phyloP scores from a whole-genome alignment of 441 rosid species.

The Codiaeum variegatum region DNA sequence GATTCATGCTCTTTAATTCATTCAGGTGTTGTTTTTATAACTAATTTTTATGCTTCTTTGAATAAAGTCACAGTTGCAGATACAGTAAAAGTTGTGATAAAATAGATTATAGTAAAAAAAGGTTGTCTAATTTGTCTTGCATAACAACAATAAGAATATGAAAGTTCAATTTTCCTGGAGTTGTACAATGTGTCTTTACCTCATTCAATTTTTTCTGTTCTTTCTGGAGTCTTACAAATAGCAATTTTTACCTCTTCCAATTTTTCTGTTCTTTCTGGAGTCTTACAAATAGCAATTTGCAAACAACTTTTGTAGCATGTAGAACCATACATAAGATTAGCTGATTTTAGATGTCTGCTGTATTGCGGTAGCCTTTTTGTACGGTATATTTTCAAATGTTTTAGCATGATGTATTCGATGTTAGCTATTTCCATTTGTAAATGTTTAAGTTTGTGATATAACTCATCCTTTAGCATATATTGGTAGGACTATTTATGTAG shows the following conservation, averaged over 20 bases:
- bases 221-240: not conserved
- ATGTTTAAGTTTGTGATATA: not conserved
- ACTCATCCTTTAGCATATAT: no score
- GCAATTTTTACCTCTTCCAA: not conserved
- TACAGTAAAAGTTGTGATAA: not conserved
- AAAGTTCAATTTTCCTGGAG: not conserved
- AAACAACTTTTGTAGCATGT: not conserved
- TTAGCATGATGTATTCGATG: not conserved
- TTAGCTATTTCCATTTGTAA: not conserved
- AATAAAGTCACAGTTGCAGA: not conserved
- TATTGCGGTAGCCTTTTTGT: not conserved
- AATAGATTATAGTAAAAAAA: not conserved
- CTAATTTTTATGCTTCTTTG: not conserved
- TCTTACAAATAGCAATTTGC: not conserved
- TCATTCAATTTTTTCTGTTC: not conserved
- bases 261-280: not conserved
- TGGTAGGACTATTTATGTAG: no score
- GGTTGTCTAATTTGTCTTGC: no score
- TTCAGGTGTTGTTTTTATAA: not conserved
- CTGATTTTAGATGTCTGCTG: no score
- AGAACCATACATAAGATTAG: not conserved
- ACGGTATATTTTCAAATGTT: not conserved
- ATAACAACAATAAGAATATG: not conserved
- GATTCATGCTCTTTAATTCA: not conserved
- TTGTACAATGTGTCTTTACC: not conserved